Evolutionary conservation across 257 asterid species (phyloP), one percentile per base, ranked within the genome.

Genomic region (Solanum peruvianum): DNA sequence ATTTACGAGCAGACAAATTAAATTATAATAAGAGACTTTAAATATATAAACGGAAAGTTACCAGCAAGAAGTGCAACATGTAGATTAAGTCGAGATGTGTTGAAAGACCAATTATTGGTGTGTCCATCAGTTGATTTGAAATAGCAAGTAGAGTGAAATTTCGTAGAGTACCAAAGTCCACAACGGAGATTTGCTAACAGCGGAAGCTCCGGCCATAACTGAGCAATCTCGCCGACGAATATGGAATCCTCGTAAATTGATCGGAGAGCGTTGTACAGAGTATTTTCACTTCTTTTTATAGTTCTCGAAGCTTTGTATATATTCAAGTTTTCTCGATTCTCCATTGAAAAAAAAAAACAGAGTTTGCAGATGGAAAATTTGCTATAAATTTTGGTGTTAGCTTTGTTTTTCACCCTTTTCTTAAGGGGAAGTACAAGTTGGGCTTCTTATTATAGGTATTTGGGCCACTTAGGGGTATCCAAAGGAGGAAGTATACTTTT

Each of bases 61-160:
- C 99, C 99, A 39, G 98, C 97, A 20, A 95, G 93, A 58, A 89
- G 94, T 69, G 98, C 99, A 14, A 96, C 95, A 20, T 97, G 99
- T 83, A 97, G 96, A 81, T 97, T 97, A 90, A 97, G 99, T 47
- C 99, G 98, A 80, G 96, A 92, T 82, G 96, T 97, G 64, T 87
- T 95, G 91, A 97, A 97, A 33, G 99, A 95, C 83, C 95, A 91
- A 83, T 95, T 97, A 87, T 95, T 97, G 90, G 96, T 94, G 88
- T 97, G 99, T 88, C 99, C 99, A 84, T 97, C 99, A 80, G 99
- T 97, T 87, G 99, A 97, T 91, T 97, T 97, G 94, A 95, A 97
- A 90, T 97, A 97, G 84, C 99, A 95, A 8, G 91, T 92, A 86
- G 91, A 92, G 82, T 95, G 89, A 88, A 95, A 94, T 10, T 88